Evolutionary conservation across 2,329 filamentous ascomycete species (phyloP).

Genomic region (Colletotrichum echinochloae): DNA sequence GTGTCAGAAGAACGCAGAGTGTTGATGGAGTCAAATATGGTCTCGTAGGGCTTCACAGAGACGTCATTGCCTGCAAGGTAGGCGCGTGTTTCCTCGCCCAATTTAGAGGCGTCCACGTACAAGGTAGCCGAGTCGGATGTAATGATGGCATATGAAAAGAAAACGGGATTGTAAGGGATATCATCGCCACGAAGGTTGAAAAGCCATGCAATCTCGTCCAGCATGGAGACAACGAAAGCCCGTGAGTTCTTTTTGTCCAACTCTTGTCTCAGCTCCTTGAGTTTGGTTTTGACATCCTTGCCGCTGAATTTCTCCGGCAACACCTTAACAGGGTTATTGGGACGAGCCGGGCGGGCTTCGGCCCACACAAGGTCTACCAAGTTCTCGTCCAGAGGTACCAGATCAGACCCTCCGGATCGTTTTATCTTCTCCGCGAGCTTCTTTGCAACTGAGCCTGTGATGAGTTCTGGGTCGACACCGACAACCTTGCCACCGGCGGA

Average conservation of each 20-base stretch:
- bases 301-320: constrained; percentile 81
- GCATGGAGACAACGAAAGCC: constrained; percentile 91
- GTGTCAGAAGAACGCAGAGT: constrained; percentile 59
- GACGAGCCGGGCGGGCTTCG: constrained; percentile 76
- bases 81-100: constrained; percentile 74
- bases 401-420: constrained; percentile 82
- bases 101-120: constrained; percentile 85
- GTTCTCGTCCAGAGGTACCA: constrained; percentile 83
- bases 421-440: constrained; percentile 89
- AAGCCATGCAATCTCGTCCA: constrained; percentile 98
- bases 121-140: constrained; percentile 82
- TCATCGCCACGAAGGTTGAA: constrained; percentile 96
- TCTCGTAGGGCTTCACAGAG: constrained; percentile 81
- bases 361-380: constrained; percentile 94
- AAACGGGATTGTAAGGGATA: constrained; percentile 97
- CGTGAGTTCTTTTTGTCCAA: constrained; percentile 89
- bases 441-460: constrained; percentile 72
- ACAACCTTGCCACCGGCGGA: constrained; percentile 88
- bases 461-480: constrained; percentile 88
- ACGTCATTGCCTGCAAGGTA: constrained; percentile 80
- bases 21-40: constrained; percentile 83
- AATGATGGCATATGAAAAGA: constrained; percentile 95
- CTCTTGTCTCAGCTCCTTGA: constrained; percentile 89
- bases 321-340: constrained; percentile 80
- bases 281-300: constrained; percentile 84